These are phyloP conservation scores for Colletotrichum coccodes DNA, from an alignment of 2,329 filamentous ascomycete species.

Conservation along the genomic window DNA sequence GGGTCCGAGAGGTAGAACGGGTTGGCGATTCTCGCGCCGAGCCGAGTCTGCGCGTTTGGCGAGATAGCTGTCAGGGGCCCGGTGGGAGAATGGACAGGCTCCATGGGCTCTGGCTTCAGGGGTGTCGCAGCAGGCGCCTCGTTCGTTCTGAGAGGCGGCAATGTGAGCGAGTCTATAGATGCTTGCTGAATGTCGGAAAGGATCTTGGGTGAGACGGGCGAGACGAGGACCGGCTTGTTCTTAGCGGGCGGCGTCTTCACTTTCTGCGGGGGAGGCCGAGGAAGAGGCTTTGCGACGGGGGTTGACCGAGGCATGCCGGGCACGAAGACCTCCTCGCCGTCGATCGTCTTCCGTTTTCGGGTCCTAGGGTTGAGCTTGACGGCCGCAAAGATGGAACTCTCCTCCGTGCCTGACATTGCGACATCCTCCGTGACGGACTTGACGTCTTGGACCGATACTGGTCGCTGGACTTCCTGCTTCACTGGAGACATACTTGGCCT, in stretches of 20 bases:
- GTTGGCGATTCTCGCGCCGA: neutral
- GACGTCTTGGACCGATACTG: neutral
- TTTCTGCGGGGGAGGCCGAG: conserved; percentile 31
- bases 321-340: conserved; percentile 44
- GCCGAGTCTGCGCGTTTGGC: conserved; percentile 4
- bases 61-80: conserved; percentile 21
- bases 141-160: conserved; percentile 5
- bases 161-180: conserved; percentile 12
- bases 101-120: conserved; percentile 14
- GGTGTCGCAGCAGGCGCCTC: neutral
- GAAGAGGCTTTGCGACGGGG: conserved; percentile 35
- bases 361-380: conserved; percentile 60
- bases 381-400: conserved; percentile 59
- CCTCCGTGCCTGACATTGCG: conserved; percentile 3
- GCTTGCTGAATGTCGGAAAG: conserved; percentile 15
- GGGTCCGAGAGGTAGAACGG: conserved; percentile 7
- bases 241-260: neutral
- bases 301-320: conserved; percentile 2
- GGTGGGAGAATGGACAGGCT: conserved; percentile 1
- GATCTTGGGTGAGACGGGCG: conserved; percentile 23
- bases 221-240: neutral
- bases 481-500: neutral
- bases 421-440: neutral
- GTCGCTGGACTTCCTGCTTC: neutral
- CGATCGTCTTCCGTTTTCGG: conserved; percentile 58